Evolutionary conservation across 441 rosid genomes (phyloP).

Genomic region (Gossypium laxum): DNA sequence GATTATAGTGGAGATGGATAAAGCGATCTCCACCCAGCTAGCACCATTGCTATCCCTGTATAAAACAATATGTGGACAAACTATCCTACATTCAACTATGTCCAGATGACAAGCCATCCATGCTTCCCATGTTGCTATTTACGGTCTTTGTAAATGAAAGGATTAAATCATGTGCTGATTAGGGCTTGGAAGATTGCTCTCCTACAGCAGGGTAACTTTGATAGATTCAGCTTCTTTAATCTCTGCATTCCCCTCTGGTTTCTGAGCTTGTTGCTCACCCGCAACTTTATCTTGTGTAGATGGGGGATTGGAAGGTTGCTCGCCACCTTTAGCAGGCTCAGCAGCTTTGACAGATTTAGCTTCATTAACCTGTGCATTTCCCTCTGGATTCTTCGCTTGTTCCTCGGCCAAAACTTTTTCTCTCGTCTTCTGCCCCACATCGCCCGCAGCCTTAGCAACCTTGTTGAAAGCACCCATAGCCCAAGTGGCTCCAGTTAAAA

Average conservation of each 20-base stretch:
- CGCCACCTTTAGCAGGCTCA: slow-evolving; percentile 21
- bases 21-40: neutral
- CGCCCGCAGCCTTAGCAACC: slow-evolving; percentile 80
- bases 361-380: slow-evolving; percentile 42
- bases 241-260: neutral
- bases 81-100: neutral
- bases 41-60: neutral
- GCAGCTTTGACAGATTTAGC: slow-evolving; percentile 48
- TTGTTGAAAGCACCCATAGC: slow-evolving; percentile 63
- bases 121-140: no score
- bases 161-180: neutral
- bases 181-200: neutral
- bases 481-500: slow-evolving; percentile 58
- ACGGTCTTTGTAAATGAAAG: neutral
- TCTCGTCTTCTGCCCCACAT: slow-evolving; percentile 73
- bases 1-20: neutral
- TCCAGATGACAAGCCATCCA: neutral
- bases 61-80: neutral
- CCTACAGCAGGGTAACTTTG: neutral
- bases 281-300: slow-evolving; percentile 10
- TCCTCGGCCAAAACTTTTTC: slow-evolving; percentile 65
- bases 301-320: slow-evolving; percentile 39
- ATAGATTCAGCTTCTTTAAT: neutral
- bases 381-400: slow-evolving; percentile 47
- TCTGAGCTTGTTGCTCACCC: slow-evolving; percentile 23